Base-by-base conservation (phyloP, 345 rosid genomes). In the Rhizophora apiculata region DNA sequence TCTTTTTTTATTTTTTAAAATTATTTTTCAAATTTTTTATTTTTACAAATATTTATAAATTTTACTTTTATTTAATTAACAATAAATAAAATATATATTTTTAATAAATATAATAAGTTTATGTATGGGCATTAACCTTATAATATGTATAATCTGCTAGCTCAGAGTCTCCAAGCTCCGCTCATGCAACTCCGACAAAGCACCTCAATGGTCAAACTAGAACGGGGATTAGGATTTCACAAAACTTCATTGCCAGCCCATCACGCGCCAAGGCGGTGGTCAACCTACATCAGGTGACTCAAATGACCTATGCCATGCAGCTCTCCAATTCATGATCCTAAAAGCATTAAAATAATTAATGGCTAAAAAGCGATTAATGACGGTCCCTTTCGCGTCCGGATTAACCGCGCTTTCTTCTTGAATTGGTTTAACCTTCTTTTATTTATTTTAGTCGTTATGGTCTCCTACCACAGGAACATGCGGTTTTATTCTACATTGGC, bases 261-360 rank as follows among this genome's bases (percentile, higher is more conserved):
- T 85, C 84, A 89, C 91, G 83, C 88, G 87, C 85, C 85, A 32
- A 57, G 80, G 79, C 85, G 88, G 89, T 85, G 93, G 84, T 80
- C 88, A 85, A 74, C 71, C 66, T 16, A 53, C 71, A 15, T 18
- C 3, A 60, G 21, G 5, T 61, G 80, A 71, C 79, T n/a, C 7
- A 15, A 34, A 34, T 34, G 9, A 9, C 37, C 0, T 34, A 0
- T 1, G 37, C 37, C 37, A 34, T 1, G 37, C 29, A 75, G 53
- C 29, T 32, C 39, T 52, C 60, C 43, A 20, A 49, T 63, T 36
- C 31, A n/a, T 8, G 46, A 30, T 78, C 60, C 36, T 37, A 74
- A 3, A 22, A 61, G 2, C 11, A 43, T 0, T 0, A 2, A 10
- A 32, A 29, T 34, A 9, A 8, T 22, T 6, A 32, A 9, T 39